Percentiles rank a stretch among this genome's conserved stretches.
Conservation (phyloP, 345 rosid genomes). For the Sonneratia alba region DNA sequence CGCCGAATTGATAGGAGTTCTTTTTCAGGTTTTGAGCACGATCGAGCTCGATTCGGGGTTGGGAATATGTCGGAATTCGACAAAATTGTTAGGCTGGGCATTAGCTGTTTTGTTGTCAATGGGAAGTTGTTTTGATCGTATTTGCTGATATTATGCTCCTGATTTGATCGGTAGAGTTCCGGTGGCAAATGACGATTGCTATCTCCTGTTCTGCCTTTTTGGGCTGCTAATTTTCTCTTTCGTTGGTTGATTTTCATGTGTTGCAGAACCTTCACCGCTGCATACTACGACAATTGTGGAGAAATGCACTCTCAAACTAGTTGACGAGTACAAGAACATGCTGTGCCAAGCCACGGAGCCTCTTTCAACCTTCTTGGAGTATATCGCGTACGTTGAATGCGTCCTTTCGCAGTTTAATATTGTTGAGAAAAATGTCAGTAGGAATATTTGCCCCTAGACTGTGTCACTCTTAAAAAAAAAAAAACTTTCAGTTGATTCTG, state of each 20-base stretch:
- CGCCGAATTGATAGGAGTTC: too few relatives aligned
- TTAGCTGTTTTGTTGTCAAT: neutral
- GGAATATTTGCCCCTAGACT: neutral
- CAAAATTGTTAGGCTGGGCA: too few relatives aligned
- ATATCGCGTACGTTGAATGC: conserved; percentile 55
- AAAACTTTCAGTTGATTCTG: neutral
- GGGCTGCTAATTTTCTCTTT: neutral
- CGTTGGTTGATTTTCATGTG: conserved; percentile 6
- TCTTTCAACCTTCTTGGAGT: conserved; percentile 85
- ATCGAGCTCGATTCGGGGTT: too few relatives aligned
- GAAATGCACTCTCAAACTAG: conserved; percentile 92
- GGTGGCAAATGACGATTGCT: neutral
- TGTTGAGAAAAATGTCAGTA: neutral
- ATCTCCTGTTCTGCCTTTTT: neutral
- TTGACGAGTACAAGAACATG: conserved; percentile 96
- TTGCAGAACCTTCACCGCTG: conserved; percentile 92
- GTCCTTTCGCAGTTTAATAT: neutral
- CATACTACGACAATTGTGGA: conserved; percentile 97
- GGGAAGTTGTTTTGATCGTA: neutral
- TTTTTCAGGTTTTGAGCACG: too few relatives aligned
- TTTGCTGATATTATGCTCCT: neutral
- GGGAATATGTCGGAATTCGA: too few relatives aligned
- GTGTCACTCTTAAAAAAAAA: neutral
- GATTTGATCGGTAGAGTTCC: neutral
- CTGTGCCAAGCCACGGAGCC: conserved; percentile 95